Evolutionary conservation across 208 protist genomes (phyloP).

Genomic region (Leishmania aethiopica): DNA sequence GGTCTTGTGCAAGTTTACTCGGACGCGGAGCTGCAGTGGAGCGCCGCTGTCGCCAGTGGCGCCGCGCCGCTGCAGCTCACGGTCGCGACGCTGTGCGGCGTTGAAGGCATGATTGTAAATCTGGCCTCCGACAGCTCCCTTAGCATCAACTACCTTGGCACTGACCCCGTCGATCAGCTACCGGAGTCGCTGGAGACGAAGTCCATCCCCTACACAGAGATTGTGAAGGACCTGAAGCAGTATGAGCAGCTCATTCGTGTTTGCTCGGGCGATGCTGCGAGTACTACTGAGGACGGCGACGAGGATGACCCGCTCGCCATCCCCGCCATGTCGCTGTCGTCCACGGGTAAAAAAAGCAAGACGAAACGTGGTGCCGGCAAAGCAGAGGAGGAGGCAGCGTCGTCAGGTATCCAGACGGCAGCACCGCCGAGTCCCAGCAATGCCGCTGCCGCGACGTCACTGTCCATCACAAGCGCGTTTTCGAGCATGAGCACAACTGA

Average conservation of each 20-base stretch:
- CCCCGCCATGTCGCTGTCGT: background rate
- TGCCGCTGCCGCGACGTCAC: background rate
- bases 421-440: background rate
- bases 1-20: slow-evolving; percentile 83
- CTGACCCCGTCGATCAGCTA: slow-evolving; percentile 81
- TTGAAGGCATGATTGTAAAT: slow-evolving; percentile 81
- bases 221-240: slow-evolving; percentile 80
- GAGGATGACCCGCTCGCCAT: slow-evolving; percentile 7
- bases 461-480: slow-evolving; percentile 19
- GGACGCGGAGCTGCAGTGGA: slow-evolving; percentile 90
- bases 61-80: slow-evolving; percentile 54
- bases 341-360: background rate
- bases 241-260: slow-evolving; percentile 74
- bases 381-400: background rate
- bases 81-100: slow-evolving; percentile 64
- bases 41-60: slow-evolving; percentile 50
- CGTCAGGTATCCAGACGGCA: background rate
- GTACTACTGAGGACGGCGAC: background rate
- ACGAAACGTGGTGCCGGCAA: background rate
- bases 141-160: slow-evolving; percentile 93
- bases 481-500: background rate
- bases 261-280: slow-evolving; percentile 4
- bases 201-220: slow-evolving; percentile 77
- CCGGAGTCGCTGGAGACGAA: slow-evolving; percentile 79
- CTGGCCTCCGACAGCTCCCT: slow-evolving; percentile 69